Evolutionary conservation across 192 early-diverging fungal genomes (phyloP), one percentile per base, ranked within the genome.

Genomic region (Rhizoclosmatium sp.): DNA sequence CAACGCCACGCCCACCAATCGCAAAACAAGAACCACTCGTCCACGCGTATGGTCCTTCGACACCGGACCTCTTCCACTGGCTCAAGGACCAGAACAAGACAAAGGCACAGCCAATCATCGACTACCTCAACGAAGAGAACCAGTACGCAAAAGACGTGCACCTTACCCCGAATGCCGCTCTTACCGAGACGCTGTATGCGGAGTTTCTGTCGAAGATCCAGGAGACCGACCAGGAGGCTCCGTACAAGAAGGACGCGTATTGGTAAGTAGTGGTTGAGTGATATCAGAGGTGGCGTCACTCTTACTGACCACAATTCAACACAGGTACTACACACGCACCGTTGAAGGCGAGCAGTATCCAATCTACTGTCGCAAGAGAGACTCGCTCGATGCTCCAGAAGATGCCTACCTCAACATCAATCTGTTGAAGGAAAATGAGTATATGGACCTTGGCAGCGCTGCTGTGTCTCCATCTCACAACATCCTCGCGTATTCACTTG

Each of bases 291-390:
- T 56, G 54, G 19, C 31, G 31, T 31, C 31, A 31, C 31, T 31
- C 31, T 31, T 31, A 31, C 31, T 31, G 31, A 31, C 31, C 31
- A 31, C 31, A 31, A 31, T 31, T 31, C 31, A 31, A 31, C 31
- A 31, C 7, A 62, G 60, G 60, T 68, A 68, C 44, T 88, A 88
- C 82, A 84, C 81, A 49, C 45, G 81, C 2, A 85, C 85, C 5
- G 80, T 76, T 21, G 87, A 88, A 79, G 87, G 87, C 1, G 68
- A 84, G 70, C 79, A 88, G 58, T 88, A 88, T 65, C 73, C 82
- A 39, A 82, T 88, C 56, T 81, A 83, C 69, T 84, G 81, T 59
- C 75, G 87, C 41, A 67, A 70, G 42, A 4, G 70, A 14, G 58
- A 70, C 3, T 54, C 66, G 73, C 76, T 85, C 59, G 68, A 80